These are phyloP conservation scores for Trypanosoma lewisi DNA, from an alignment of 208 protist species.

Conservation along the genomic window DNA sequence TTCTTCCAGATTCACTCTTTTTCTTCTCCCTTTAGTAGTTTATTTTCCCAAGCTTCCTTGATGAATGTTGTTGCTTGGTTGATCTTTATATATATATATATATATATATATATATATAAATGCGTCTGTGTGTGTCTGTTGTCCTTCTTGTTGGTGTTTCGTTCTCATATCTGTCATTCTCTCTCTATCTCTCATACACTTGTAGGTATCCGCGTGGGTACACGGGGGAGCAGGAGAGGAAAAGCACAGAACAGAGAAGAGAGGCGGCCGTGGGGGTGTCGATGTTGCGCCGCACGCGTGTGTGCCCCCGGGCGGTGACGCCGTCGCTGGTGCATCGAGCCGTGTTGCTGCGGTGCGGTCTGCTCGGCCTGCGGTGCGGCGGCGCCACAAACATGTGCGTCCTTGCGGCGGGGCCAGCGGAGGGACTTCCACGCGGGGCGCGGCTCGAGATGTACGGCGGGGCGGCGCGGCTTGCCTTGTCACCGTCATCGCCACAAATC, in stretches of 20 bases:
- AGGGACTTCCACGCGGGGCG: constrained; percentile 61
- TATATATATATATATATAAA: too few species aligned
- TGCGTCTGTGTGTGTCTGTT: too few species aligned
- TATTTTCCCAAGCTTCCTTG: too few species aligned
- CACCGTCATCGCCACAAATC: too few species aligned
- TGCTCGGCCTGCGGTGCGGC: constrained; percentile 12
- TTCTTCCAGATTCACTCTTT: too few species aligned
- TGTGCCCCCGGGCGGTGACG: not conserved
- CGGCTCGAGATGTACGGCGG: constrained; percentile 67
- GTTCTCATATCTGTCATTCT: not conserved
- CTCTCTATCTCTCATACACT: not conserved
- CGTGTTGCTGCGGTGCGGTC: constrained; percentile 12
- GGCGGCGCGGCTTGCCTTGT: constrained; percentile 35
- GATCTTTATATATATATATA: too few species aligned
- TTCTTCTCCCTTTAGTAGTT: not conserved
- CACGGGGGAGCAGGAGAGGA: not conserved
- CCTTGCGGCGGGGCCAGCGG: constrained; percentile 56
- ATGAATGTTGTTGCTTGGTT: too few species aligned
- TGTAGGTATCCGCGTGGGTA: not conserved
- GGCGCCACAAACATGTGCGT: constrained; percentile 70
- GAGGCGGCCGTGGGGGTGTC: not conserved
- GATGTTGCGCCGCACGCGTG: constrained; percentile 1
- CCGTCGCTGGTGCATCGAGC: constrained; percentile 4
- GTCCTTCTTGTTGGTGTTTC: not conserved
- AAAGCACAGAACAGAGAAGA: not conserved